Percentiles rank a stretch among this genome's conserved stretches.
phyloP scores from a whole-genome alignment of 2,329 filamentous ascomycete species.

The Colletotrichum brevisporum region DNA sequence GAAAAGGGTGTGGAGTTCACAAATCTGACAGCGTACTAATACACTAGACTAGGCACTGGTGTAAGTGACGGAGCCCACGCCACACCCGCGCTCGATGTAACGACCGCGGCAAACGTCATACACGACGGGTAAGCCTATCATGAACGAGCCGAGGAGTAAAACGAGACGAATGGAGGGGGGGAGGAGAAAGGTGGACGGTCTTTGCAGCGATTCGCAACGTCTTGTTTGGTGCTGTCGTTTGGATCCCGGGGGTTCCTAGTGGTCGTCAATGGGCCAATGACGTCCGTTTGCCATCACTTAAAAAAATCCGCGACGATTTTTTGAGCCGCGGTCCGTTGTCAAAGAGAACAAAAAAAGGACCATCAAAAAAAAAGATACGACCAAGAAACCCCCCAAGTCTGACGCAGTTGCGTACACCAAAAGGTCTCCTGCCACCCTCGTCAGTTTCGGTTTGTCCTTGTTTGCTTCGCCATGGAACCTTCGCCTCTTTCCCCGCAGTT shows the following conservation, averaged over 20 bases:
- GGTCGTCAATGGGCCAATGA: constrained; percentile 19
- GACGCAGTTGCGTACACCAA: background rate
- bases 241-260: background rate
- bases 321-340: constrained; percentile 14
- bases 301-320: background rate
- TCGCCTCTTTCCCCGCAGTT: constrained; percentile 38
- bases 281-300: background rate
- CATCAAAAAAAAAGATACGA: too few relatives aligned
- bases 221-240: background rate
- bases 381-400: background rate
- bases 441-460: constrained; percentile 2
- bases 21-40: constrained; percentile 29
- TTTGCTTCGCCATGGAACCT: constrained; percentile 22
- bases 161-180: too few relatives aligned
- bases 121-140: constrained; percentile 31
- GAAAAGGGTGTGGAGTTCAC: constrained; percentile 17
- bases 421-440: background rate
- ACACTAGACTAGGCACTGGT: too few relatives aligned
- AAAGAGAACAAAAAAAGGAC: too few relatives aligned
- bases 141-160: background rate
- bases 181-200: background rate
- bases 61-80: constrained; percentile 23
- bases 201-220: constrained; percentile 12
- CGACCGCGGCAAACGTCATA: constrained; percentile 38
- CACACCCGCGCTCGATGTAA: constrained; percentile 22